These are phyloP conservation scores for Candida coquimbonensis DNA, from an alignment of 805 yeast species.

Conservation along the genomic window DNA sequence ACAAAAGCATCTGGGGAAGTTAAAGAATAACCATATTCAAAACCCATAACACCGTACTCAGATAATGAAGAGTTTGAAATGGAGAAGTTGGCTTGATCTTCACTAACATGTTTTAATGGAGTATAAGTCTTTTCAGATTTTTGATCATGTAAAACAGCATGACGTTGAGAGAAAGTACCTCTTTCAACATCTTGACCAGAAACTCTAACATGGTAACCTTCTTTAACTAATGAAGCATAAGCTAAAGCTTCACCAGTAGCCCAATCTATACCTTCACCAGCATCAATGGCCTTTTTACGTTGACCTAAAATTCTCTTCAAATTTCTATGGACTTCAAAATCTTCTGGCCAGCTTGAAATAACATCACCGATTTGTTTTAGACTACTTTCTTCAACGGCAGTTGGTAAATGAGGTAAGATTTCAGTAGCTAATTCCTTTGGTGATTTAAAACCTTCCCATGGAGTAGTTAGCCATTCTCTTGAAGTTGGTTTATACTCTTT, in stretches of 20 bases:
- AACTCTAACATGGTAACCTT: conserved; percentile 94
- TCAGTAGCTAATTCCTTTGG: conserved; percentile 96
- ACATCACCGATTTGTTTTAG: conserved; percentile 73
- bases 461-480: conserved; percentile 96
- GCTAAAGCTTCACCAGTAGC: conserved; percentile 99
- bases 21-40: conserved; percentile 97
- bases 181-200: conserved; percentile 99
- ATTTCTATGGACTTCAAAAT: conserved; percentile 88
- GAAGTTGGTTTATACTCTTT: conserved; percentile 87
- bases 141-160: conserved; percentile 96
- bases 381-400: conserved; percentile 68
- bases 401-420: conserved; percentile 91
- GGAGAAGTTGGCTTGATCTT: conserved; percentile 77
- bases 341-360: conserved; percentile 79
- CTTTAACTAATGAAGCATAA: conserved; percentile 83
- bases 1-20: conserved; percentile 96
- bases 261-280: conserved; percentile 97
- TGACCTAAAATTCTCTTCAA: conserved; percentile 86
- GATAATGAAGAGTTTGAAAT: conserved; percentile 94
- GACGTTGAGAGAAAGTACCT: conserved; percentile 99
- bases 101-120: conserved; percentile 75
- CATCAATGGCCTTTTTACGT: conserved; percentile 82
- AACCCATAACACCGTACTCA: conserved; percentile 99
- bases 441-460: conserved; percentile 98
- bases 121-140: conserved; percentile 73